Base-by-base conservation (phyloP, 2,329 filamentous ascomycete species). In the Aspergillus sclerotialis region DNA sequence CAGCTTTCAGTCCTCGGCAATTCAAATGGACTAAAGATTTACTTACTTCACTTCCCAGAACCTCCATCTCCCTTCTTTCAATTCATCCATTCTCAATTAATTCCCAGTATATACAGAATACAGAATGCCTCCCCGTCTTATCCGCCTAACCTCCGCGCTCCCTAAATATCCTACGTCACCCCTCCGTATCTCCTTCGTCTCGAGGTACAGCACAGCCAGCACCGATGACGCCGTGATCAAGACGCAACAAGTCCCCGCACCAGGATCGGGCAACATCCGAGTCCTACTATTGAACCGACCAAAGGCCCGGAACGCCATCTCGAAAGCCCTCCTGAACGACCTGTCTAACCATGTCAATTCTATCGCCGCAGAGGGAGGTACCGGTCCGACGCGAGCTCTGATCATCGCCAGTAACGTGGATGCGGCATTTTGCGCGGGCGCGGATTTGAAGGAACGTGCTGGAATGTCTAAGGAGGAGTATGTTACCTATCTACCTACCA, bases 221-320 rank as follows among this genome's bases (percentile, higher is more conserved):
- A 37, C 51, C 28, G 50, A 56, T 28, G 52, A 60, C 28, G 52
- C 54, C 7, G 52, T 64, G 33, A 63, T 94, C 62, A 80, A 81
- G 54, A 74, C 85, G 46, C 81, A 78, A 40, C 79, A 82, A 60
- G 65, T 94, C 31, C 82, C 84, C 28, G 84, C 88, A 3, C 80
- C 87, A 1, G 77, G 82, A 53, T 78, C 78, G 12, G 92, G 90
- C 45, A 83, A 82, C 65, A 92, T 96, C 63, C 82, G 87, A 39
- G 75, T 96, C 45, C 78, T 96, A 37, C 82, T 90, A 42, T 75
- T 98, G 46, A 92, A 95, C 66, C 76, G 88, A 4, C 88, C 88
- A 1, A 62, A 75, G 7, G 82, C 89, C 23, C 84, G 90, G 53
- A 98, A 98, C 63, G 92, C 92, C 46, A 84, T 98, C 55, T 96